Percentiles rank a stretch among this genome's conserved stretches.
phyloP scores from a whole-genome alignment of 192 early-diverging fungal species.

The Chytriomyces sp. region DNA sequence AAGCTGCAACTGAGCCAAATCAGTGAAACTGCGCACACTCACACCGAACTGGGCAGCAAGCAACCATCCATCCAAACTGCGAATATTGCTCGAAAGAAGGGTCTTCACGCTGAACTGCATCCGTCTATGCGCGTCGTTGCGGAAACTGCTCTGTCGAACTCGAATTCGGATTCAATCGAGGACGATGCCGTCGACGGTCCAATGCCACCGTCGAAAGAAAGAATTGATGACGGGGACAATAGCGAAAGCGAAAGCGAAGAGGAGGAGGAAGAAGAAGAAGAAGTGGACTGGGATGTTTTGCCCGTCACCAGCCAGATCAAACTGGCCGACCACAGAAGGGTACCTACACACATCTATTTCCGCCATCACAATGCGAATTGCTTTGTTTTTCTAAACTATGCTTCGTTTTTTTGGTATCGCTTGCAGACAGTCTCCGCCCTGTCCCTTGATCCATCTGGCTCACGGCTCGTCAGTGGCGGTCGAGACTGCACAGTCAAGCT shows the following conservation, averaged over 20 bases:
- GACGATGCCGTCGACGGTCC: constrained; percentile 32
- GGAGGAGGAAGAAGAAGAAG: constrained; percentile 46
- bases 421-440: constrained; percentile 76
- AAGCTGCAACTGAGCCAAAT: neutral
- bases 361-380: neutral
- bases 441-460: constrained; percentile 81
- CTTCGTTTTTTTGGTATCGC: constrained; percentile 5
- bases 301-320: constrained; percentile 74
- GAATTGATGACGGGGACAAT: neutral
- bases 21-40: neutral
- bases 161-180: neutral
- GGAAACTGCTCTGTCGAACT: neutral
- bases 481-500: constrained; percentile 82
- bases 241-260: constrained; percentile 7
- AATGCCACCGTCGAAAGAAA: constrained; percentile 35
- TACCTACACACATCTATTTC: constrained; percentile 21
- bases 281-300: constrained; percentile 47
- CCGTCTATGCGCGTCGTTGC: neutral
- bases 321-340: constrained; percentile 70
- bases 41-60: neutral
- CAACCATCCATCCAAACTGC: neutral
- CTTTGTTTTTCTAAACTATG: neutral
- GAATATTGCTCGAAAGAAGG: neutral
- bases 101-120: neutral
- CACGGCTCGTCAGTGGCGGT: constrained; percentile 76